phyloP scores from a whole-genome alignment of 2,329 filamentous ascomycete genomes.

The Apiospora kogelbergensis region DNA sequence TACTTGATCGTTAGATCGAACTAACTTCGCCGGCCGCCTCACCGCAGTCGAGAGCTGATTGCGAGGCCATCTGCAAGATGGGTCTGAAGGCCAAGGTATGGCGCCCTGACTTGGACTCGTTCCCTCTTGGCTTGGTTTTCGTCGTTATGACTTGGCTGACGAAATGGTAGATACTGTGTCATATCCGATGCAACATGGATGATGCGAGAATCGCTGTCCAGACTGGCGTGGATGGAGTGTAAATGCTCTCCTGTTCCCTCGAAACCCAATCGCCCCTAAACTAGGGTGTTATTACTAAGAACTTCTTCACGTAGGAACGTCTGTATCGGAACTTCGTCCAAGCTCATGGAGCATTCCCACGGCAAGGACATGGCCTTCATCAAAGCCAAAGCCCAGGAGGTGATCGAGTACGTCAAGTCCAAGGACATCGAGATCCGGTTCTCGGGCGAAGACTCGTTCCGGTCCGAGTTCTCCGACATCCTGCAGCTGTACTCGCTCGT shows the following conservation, averaged over 20 bases:
- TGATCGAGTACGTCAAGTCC: constrained; percentile 80
- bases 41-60: constrained; percentile 81
- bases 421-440: not conserved
- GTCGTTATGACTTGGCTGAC: too few species aligned
- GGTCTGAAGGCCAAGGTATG: constrained; percentile 64
- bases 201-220: constrained; percentile 81
- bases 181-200: constrained; percentile 69
- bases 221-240: constrained; percentile 39
- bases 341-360: constrained; percentile 80
- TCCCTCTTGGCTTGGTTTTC: too few species aligned
- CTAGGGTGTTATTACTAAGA: too few species aligned
- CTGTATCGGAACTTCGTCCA: constrained; percentile 67
- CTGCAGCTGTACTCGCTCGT: too few species aligned
- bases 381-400: constrained; percentile 72
- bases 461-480: too few species aligned
- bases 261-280: too few species aligned
- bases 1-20: constrained; percentile 65
- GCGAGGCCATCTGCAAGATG: constrained; percentile 90
- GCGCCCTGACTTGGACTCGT: constrained; percentile 37
- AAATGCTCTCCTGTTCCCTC: too few species aligned
- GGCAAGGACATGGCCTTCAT: constrained; percentile 90
- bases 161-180: too few species aligned
- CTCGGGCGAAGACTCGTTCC: too few species aligned
- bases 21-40: constrained; percentile 83
- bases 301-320: too few species aligned